Conservation (phyloP, 2,329 filamentous ascomycete species). For the Colletotrichum phormii region DNA sequence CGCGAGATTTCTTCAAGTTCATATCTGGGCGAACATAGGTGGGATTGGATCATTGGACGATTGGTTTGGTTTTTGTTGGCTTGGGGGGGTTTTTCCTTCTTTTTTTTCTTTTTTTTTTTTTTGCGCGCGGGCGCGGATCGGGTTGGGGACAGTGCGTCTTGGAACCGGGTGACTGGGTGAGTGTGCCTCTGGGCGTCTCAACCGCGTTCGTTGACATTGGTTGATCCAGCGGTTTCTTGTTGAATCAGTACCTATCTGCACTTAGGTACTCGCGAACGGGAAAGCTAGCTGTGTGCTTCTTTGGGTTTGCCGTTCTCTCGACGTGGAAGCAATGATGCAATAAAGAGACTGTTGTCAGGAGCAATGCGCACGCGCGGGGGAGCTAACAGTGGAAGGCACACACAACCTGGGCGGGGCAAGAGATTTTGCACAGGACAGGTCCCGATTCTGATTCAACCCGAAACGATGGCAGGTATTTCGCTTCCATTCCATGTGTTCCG, state of each 20-base stretch:
- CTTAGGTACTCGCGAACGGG: too few species aligned
- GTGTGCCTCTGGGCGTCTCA: background rate
- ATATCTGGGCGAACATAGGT: too few species aligned
- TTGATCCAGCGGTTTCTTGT: background rate
- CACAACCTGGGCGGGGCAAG: too few species aligned
- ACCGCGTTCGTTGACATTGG: background rate
- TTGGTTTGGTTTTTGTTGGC: background rate
- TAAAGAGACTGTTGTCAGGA: background rate
- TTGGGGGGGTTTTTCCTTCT: too few species aligned
- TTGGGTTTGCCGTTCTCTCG: background rate
- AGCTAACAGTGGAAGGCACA: too few species aligned
- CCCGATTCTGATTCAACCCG: slow-evolving; percentile 9
- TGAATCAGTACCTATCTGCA: background rate
- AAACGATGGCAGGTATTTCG: slow-evolving; percentile 10
- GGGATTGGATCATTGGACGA: background rate
- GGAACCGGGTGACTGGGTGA: background rate
- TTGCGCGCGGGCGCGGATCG: background rate
- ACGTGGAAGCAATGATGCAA: background rate
- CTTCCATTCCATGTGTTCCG: background rate
- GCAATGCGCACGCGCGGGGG: background rate
- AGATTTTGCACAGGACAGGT: too few species aligned
- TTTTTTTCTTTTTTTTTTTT: background rate
- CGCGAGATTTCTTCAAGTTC: too few species aligned
- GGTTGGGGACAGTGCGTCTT: slow-evolving; percentile 4
- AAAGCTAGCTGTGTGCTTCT: background rate